These are phyloP conservation scores for Teratosphaeria gauchensis DNA, from an alignment of 2,329 filamentous ascomycete genomes.

Conservation along the genomic window DNA sequence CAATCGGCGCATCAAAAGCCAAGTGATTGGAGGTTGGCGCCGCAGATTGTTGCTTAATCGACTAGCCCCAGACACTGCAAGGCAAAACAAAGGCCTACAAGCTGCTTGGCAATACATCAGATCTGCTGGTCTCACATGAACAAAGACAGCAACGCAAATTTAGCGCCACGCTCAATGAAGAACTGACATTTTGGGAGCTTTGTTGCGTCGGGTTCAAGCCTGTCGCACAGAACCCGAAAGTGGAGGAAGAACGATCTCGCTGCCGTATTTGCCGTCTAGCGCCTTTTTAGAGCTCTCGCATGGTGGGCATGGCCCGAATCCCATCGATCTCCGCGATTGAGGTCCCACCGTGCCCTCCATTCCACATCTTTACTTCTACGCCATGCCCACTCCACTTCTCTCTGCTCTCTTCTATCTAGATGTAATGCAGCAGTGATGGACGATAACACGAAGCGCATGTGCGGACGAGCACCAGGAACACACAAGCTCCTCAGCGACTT, in stretches of 20 bases:
- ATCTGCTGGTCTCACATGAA: neutral
- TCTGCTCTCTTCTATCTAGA: neutral
- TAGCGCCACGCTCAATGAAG: neutral
- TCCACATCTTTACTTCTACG: neutral
- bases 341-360: neutral
- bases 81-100: neutral
- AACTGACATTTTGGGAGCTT: neutral
- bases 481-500: constrained; percentile 15
- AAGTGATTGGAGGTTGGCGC: neutral
- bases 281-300: neutral
- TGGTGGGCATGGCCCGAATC: neutral
- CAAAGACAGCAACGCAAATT: neutral
- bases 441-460: constrained; percentile 16
- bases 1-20: neutral
- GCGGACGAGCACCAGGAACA: constrained; percentile 13
- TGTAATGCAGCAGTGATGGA: constrained; percentile 8
- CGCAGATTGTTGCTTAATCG: neutral
- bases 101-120: neutral
- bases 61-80: neutral
- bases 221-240: neutral
- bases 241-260: neutral
- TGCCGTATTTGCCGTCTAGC: neutral
- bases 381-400: neutral
- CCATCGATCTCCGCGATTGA: neutral
- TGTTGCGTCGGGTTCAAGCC: neutral